A percentile compares a stretch with the other conserved stretches of the same genome.
phyloP scores from a whole-genome alignment of 345 rosid genomes.

The Gossypium mustelinum region DNA sequence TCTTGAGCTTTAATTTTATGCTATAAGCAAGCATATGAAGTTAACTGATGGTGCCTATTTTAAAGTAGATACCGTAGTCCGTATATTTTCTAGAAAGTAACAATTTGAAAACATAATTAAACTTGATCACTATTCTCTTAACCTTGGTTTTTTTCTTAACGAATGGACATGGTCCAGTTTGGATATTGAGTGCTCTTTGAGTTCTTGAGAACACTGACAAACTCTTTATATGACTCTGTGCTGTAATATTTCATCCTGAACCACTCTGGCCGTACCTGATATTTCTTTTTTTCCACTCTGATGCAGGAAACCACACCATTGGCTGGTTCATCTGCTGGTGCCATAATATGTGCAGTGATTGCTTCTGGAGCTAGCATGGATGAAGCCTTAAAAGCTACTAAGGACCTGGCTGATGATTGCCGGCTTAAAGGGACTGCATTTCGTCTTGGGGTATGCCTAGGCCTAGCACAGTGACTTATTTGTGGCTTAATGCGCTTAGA shows the following conservation, averaged over 20 bases:
- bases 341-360: conserved; percentile 77
- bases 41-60: background rate
- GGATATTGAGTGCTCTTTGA: background rate
- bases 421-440: conserved; percentile 86
- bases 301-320: conserved; percentile 84
- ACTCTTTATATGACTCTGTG: background rate
- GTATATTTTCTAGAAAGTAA: background rate
- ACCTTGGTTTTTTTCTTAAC: background rate
- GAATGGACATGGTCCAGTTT: background rate
- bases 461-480: conserved; percentile 10
- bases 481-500: background rate
- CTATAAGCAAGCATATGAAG: background rate
- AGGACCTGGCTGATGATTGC: conserved; percentile 68
- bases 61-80: background rate
- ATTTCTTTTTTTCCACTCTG: background rate
- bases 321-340: conserved; percentile 94
- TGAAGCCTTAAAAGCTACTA: conserved; percentile 67
- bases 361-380: conserved; percentile 78
- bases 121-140: background rate
- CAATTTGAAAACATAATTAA: background rate
- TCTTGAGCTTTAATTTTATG: conserved; percentile 1
- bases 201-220: background rate
- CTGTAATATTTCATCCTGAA: background rate
- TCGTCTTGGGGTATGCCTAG: conserved; percentile 75
- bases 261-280: background rate